A percentile compares a stretch with the other conserved stretches of the same genome.
phyloP scores from a whole-genome alignment of 805 yeast genomes.

The Myxozyma lipomycoides region DNA sequence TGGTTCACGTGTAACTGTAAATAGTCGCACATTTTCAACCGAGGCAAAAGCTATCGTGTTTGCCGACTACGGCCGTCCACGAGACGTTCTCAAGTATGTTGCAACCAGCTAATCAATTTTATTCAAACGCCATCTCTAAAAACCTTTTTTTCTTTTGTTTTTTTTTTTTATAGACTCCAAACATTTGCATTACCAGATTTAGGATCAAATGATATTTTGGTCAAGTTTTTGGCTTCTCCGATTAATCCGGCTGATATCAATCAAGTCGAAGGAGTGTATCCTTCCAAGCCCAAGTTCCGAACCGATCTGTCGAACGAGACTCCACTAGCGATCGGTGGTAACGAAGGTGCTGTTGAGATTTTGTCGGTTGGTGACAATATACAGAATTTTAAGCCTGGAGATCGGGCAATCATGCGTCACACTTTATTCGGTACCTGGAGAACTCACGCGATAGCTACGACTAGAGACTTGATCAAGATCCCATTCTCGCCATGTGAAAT shows the following conservation, averaged over 20 bases:
- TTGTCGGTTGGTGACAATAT: constrained; percentile 53
- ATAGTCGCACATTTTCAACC: no score
- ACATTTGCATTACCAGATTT: constrained; percentile 39
- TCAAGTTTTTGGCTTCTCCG: constrained; percentile 74
- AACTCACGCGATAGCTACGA: constrained; percentile 59
- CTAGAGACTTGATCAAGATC: constrained; percentile 53
- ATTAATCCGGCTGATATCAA: constrained; percentile 87
- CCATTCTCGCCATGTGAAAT: constrained; percentile 44
- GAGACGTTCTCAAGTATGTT: constrained; percentile 34
- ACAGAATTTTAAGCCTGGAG: constrained; percentile 55
- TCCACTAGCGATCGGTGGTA: constrained; percentile 84
- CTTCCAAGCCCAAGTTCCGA: constrained; percentile 63
- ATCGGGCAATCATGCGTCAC: constrained; percentile 77
- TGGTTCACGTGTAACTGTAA: no score
- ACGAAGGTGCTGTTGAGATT: constrained; percentile 89
- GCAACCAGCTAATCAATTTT: no score
- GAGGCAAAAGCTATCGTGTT: constrained; percentile 63
- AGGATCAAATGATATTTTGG: constrained; percentile 44
- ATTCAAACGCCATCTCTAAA: no score
- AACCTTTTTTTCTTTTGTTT: no score
- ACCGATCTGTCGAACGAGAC: constrained; percentile 47
- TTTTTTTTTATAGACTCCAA: constrained; percentile 31
- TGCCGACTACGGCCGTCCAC: constrained; percentile 57
- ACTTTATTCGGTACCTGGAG: constrained; percentile 95
- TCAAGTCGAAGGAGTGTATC: constrained; percentile 83